phyloP scores from a whole-genome alignment of 768 basidiomycete species.

The Russula vinacea region DNA sequence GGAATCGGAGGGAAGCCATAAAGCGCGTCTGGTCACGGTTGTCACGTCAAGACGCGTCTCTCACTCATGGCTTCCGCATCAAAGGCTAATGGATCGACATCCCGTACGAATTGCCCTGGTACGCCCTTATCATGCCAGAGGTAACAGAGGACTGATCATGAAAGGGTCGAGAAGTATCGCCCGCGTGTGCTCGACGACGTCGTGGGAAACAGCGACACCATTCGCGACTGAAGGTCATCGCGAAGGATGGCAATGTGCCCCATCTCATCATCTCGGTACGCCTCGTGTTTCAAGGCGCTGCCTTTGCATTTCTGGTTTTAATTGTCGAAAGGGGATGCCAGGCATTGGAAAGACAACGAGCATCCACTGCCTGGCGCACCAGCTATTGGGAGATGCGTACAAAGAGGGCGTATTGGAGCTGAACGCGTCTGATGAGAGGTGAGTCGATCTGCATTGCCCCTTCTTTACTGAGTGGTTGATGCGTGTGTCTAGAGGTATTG shows the following conservation, averaged over 20 bases:
- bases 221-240: conserved; percentile 96
- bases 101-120: conserved; percentile 86
- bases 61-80: conserved; percentile 36
- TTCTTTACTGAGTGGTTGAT: neutral
- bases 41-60: conserved; percentile 31
- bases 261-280: conserved; percentile 94
- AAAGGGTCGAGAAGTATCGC: conserved; percentile 95
- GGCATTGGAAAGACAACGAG: conserved; percentile 99
- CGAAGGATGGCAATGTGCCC: conserved; percentile 93
- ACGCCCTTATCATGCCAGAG: conserved; percentile 20
- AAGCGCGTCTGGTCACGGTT: conserved; percentile 27
- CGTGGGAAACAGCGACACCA: conserved; percentile 91
- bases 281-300: neutral
- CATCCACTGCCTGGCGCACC: conserved; percentile 95
- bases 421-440: conserved; percentile 98
- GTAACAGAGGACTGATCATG: neutral
- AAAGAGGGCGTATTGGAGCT: conserved; percentile 97
- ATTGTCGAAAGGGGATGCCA: conserved; percentile 80
- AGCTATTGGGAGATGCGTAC: conserved; percentile 92
- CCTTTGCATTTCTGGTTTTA: neutral
- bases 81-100: conserved; percentile 42
- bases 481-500: conserved; percentile 77
- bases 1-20: conserved; percentile 4
- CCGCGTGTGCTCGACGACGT: conserved; percentile 81
- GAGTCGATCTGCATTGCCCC: conserved; percentile 24